Conservation (phyloP, 2,329 filamentous ascomycete species). For the Trichoderma breve region DNA sequence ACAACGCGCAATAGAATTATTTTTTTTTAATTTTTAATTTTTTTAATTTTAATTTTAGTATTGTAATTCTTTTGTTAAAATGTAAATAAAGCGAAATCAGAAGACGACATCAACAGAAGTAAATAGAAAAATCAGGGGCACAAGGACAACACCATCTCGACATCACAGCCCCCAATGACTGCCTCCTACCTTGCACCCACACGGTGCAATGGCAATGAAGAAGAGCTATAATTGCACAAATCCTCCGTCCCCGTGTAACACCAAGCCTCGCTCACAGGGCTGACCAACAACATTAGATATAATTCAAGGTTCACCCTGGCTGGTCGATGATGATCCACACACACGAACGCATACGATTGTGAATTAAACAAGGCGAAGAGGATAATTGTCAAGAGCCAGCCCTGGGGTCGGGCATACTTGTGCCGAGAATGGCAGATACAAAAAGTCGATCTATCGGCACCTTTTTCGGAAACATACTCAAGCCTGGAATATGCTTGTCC, state of each 20-base stretch:
- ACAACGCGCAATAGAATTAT: too few relatives aligned
- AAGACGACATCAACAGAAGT: not conserved
- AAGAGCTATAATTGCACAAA: not conserved
- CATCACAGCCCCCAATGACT: not conserved
- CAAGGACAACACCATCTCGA: not conserved
- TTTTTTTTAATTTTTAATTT: too few relatives aligned
- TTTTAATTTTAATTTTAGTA: too few relatives aligned
- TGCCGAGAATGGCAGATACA: not conserved
- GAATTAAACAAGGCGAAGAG: not conserved
- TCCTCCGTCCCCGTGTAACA: not conserved
- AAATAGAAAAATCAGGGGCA: not conserved
- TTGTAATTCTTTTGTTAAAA: not conserved
- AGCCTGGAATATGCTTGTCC: not conserved
- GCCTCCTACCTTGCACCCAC: not conserved
- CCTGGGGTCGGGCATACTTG: not conserved
- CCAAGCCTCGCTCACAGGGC: conserved; percentile 10
- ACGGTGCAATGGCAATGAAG: not conserved
- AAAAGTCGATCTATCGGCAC: not conserved
- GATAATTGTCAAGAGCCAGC: not conserved
- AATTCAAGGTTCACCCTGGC: not conserved
- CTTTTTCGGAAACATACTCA: not conserved
- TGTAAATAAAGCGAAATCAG: not conserved
- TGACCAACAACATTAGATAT: not conserved
- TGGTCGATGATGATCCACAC: not conserved
- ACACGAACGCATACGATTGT: not conserved